Conservation (phyloP, 441 rosid species). For the Lepidium campestre region DNA sequence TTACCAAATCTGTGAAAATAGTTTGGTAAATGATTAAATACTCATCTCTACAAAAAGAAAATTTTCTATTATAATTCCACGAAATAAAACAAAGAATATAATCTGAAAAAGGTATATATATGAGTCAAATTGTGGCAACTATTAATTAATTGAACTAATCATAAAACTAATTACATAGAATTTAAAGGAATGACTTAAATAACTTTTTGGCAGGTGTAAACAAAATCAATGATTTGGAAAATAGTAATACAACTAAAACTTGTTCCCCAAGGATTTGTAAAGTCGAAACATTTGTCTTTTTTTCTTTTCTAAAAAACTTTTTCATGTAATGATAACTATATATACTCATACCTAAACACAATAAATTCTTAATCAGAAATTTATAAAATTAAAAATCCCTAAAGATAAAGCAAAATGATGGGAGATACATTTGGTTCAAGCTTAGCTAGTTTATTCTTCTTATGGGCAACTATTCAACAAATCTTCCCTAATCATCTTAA, state of each 20-base stretch:
- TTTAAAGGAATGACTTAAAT: neutral
- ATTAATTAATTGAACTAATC: neutral
- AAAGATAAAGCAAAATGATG: slow-evolving; percentile 5
- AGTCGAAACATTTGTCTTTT: neutral
- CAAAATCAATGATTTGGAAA: neutral
- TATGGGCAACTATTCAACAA: slow-evolving; percentile 27
- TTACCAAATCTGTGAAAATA: too few species aligned
- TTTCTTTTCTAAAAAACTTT: neutral
- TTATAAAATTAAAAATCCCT: neutral
- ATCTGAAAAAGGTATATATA: neutral
- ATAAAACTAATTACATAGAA: neutral
- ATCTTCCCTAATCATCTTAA: slow-evolving; percentile 24
- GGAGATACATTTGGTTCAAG: slow-evolving; percentile 20
- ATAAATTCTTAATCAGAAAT: neutral
- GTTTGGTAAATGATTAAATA: too few species aligned
- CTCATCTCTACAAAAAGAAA: too few species aligned
- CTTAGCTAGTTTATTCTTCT: slow-evolving; percentile 28
- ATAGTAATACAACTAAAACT: neutral
- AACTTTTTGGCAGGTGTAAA: neutral
- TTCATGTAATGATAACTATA: neutral
- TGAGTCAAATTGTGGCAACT: neutral
- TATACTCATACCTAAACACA: neutral
- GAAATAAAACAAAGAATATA: neutral
- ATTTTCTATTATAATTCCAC: too few species aligned
- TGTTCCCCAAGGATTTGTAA: neutral